Evolutionary conservation across 1,284 basidiomycete species (phyloP).

Genomic region (Leccinum subspadiceum): DNA sequence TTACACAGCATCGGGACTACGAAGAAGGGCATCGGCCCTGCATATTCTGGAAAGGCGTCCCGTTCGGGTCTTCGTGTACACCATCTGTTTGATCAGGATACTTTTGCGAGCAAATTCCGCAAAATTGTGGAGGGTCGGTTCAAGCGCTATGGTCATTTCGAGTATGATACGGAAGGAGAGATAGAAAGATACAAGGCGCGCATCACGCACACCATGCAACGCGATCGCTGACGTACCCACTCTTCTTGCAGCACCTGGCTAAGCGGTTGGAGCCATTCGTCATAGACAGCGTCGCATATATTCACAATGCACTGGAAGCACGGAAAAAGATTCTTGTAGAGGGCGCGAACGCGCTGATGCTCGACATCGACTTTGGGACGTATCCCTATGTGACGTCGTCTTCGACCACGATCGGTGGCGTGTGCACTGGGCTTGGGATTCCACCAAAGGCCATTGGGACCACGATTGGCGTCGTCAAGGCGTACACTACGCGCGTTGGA

Average conservation of each 20-base stretch:
- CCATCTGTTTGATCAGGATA: slow-evolving; percentile 89
- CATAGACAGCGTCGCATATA: slow-evolving; percentile 82
- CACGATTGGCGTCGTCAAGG: slow-evolving; percentile 92
- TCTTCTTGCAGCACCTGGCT: slow-evolving; percentile 64
- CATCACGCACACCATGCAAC: background rate
- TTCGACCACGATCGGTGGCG: slow-evolving; percentile 90
- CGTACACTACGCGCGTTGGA: slow-evolving; percentile 96
- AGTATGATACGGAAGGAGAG: slow-evolving; percentile 98
- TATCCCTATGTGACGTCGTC: slow-evolving; percentile 98
- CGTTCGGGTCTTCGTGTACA: slow-evolving; percentile 95
- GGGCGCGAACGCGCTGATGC: slow-evolving; percentile 97
- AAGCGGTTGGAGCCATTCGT: slow-evolving; percentile 87
- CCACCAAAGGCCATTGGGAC: slow-evolving; percentile 86
- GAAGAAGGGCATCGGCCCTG: slow-evolving; percentile 97
- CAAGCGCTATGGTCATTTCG: slow-evolving; percentile 97
- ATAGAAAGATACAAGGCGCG: slow-evolving; percentile 86
- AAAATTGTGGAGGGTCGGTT: slow-evolving; percentile 95
- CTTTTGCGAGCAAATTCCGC: slow-evolving; percentile 91
- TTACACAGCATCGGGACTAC: slow-evolving; percentile 87
- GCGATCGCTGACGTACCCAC: background rate
- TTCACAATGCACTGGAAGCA: slow-evolving; percentile 76
- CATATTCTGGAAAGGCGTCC: slow-evolving; percentile 97
- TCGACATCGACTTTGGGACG: slow-evolving; percentile 97
- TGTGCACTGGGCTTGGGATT: slow-evolving; percentile 94
- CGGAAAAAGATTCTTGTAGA: slow-evolving; percentile 90